Evolutionary conservation across 2,329 filamentous ascomycete genomes (phyloP).

Genomic region (Cytospora paraplurivora): DNA sequence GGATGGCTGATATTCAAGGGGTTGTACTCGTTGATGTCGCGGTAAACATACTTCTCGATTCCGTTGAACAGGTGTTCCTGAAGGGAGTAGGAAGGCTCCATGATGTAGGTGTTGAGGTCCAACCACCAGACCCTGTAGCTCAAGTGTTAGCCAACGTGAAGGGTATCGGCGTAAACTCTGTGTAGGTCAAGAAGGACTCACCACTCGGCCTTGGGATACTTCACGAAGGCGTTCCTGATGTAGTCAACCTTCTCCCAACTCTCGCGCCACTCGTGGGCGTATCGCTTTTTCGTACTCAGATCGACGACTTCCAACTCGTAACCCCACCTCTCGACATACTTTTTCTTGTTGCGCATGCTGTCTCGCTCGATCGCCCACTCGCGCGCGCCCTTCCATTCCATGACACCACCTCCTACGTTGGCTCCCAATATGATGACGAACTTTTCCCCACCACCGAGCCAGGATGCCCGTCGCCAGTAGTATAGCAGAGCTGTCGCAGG

Average conservation of each 20-base stretch:
- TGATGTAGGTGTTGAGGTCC: slow-evolving; percentile 95
- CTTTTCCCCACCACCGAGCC: slow-evolving; percentile 83
- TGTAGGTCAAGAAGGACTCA: slow-evolving; percentile 48
- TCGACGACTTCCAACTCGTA: slow-evolving; percentile 96
- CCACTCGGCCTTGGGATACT: slow-evolving; percentile 97
- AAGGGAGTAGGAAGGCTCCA: slow-evolving; percentile 91
- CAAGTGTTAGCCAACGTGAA: slow-evolving; percentile 30
- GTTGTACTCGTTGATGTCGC: slow-evolving; percentile 96
- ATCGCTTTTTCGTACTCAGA: slow-evolving; percentile 98
- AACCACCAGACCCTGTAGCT: slow-evolving; percentile 97
- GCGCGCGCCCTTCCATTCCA: slow-evolving; percentile 97
- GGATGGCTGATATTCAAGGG: slow-evolving; percentile 92
- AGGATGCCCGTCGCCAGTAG: slow-evolving; percentile 70
- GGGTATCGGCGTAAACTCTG: not conserved
- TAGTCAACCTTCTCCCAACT: slow-evolving; percentile 99
- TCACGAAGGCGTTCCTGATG: slow-evolving; percentile 82
- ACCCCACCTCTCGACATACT: slow-evolving; percentile 84
- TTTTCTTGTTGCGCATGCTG: slow-evolving; percentile 92
- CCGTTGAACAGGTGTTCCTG: slow-evolving; percentile 88
- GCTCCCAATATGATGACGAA: slow-evolving; percentile 92
- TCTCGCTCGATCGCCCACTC: slow-evolving; percentile 99
- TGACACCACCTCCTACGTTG: slow-evolving; percentile 93
- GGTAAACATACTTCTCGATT: slow-evolving; percentile 74
- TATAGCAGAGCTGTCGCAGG: slow-evolving; percentile 50
- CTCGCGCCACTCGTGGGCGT: slow-evolving; percentile 98